Percentiles rank a stretch among this genome's conserved stretches.
Evolutionary conservation across 768 basidiomycete species (phyloP).

Genomic region (Baorangia bicolor): DNA sequence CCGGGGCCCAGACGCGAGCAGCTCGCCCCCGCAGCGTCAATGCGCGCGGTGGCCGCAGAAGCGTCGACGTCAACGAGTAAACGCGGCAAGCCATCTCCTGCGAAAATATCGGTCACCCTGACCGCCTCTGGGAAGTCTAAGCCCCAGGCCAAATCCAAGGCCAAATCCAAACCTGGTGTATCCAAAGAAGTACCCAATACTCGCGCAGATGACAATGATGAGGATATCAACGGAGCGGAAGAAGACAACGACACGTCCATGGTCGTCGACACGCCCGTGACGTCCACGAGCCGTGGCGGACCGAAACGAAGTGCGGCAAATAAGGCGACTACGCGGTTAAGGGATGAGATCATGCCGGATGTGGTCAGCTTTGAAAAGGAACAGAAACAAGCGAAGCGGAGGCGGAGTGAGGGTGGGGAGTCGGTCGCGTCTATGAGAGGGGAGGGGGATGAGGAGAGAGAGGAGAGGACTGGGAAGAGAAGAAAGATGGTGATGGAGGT

Average conservation of each 20-base stretch:
- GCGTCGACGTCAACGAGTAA: constrained; percentile 19
- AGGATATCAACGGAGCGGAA: not conserved
- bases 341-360: constrained; percentile 72
- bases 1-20: not conserved
- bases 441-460: constrained; percentile 18
- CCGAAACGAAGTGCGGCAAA: constrained; percentile 52
- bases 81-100: constrained; percentile 15
- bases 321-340: constrained; percentile 46
- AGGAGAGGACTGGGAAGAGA: constrained; percentile 17
- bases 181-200: not conserved
- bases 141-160: not conserved
- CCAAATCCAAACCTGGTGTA: not conserved
- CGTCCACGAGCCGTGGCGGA: constrained; percentile 19
- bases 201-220: not conserved
- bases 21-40: constrained; percentile 19
- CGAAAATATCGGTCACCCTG: constrained; percentile 5
- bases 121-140: constrained; percentile 4
- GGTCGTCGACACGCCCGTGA: constrained; percentile 4
- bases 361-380: constrained; percentile 68
- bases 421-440: constrained; percentile 4
- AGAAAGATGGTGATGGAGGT: constrained; percentile 17
- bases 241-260: constrained; percentile 8
- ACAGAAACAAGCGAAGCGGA: constrained; percentile 42
- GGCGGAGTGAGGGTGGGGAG: constrained; percentile 35
- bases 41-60: constrained; percentile 25